Base-by-base conservation (phyloP, 305 asterid species). In the Euphrasia arctica region DNA sequence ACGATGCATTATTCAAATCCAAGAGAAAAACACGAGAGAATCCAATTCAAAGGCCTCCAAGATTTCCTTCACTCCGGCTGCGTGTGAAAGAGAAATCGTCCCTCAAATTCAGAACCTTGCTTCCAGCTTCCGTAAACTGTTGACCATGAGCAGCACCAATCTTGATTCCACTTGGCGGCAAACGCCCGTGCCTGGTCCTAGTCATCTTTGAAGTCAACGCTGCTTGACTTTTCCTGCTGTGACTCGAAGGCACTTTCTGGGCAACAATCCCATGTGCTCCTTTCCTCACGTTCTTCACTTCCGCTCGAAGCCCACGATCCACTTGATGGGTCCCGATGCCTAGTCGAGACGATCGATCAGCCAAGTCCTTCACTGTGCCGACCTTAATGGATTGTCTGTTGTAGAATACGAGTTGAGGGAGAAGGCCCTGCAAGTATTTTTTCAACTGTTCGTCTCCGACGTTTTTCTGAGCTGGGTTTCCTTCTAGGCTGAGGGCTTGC, bases 381-480 rank as follows among this genome's bases (percentile, higher is more conserved):
- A 71, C 78, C 79, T 88, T 90, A 41, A 90, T 74, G 48, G 97
- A 66, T 57, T 84, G 87, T 48, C 96, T 66, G 79, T 90, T 90
- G 75, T 81, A 90, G 81, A 82, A 90, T 36, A 83, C 61, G 63
- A 93, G 90, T 41, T 82, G 72, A 4, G 99, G 99, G 52, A 93
- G 88, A 63, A 93, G 96, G 64, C 90, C 79, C 58, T 70, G 88
- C 66, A 93, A 80, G 62, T 81, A 75, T 62, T 86, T 93, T 85
- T 86, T 86, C 49, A 93, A 64, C 62, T 84, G 97, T 47, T 90
- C 97, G n/a, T 90, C 95, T 3, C 99, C 97, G 2, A 93, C 87
- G 13, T 88, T 93, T 77, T 84, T 93, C 80, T 84, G 95, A 36
- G 90, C 94, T 0, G 99, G 97, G 79, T 90, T 93, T 28, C 96